Percentiles rank a stretch among this genome's conserved stretches.
These are phyloP conservation scores for Porcisia hertigi DNA, from an alignment of 208 protist genomes.

Conservation along the genomic window DNA sequence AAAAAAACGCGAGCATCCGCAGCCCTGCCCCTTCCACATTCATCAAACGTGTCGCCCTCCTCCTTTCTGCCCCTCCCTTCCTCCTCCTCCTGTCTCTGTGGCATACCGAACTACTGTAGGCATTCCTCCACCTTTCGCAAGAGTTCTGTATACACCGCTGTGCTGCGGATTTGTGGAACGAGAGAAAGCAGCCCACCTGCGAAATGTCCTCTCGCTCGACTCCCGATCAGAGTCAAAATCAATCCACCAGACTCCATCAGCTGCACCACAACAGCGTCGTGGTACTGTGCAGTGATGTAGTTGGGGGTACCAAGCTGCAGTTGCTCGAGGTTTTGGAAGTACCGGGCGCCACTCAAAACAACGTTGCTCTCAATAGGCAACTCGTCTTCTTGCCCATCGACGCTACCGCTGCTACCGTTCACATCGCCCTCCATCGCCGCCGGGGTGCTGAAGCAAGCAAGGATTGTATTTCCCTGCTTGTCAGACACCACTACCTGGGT, in stretches of 20 bases:
- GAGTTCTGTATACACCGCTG: conserved; percentile 24
- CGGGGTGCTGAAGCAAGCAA: conserved; percentile 65
- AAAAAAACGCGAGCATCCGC: not conserved
- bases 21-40: not conserved
- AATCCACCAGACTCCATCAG: conserved; percentile 46
- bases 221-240: conserved; percentile 79
- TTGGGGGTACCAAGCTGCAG: conserved; percentile 58
- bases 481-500: conserved; percentile 84
- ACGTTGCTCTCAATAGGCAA: conserved; percentile 79
- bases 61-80: not conserved
- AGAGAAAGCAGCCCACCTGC: conserved; percentile 76
- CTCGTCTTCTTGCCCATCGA: conserved; percentile 37
- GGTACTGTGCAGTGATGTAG: conserved; percentile 86
- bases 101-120: conserved; percentile 16
- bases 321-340: conserved; percentile 83
- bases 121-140: conserved; percentile 30
- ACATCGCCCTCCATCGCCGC: conserved; percentile 7
- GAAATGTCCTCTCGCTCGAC: conserved; percentile 77
- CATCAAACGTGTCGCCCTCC: not conserved
- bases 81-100: not conserved
- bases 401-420: not conserved
- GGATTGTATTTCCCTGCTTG: conserved; percentile 74
- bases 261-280: conserved; percentile 81
- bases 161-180: conserved; percentile 60
- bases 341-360: conserved; percentile 70